Conservation (phyloP, 225 moss, liverwort and hornwort species). For the Sphagnum tenellum region DNA sequence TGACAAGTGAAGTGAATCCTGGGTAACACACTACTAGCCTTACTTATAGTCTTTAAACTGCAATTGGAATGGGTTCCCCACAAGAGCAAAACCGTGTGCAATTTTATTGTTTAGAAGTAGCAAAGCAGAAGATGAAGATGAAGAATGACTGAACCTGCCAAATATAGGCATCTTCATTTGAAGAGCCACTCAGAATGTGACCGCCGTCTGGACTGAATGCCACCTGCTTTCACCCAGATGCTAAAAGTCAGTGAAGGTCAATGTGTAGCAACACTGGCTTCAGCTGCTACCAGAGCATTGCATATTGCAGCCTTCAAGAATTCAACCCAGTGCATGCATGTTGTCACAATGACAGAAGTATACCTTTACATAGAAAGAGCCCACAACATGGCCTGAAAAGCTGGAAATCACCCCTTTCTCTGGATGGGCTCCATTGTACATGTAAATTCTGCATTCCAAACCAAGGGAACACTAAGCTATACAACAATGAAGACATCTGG, state of each 20-base stretch:
- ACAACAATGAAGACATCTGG: no score
- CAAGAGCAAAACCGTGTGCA: no score
- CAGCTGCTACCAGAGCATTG: no score
- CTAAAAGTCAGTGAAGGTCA: background rate
- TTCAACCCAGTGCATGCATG: background rate
- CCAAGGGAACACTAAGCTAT: no score
- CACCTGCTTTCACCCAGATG: conserved; percentile 32
- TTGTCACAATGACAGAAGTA: background rate
- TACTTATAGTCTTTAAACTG: no score
- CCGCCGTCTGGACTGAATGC: conserved; percentile 80
- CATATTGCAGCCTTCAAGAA: background rate
- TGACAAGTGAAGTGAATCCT: background rate
- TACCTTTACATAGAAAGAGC: conserved; percentile 88
- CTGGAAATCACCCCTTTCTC: conserved; percentile 54
- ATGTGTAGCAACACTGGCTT: background rate
- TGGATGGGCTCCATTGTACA: conserved; percentile 70
- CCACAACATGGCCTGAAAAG: conserved; percentile 69
- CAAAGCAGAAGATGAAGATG: background rate
- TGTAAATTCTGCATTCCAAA: conserved; percentile 55
- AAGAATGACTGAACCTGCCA: conserved; percentile 61
- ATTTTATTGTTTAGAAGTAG: background rate
- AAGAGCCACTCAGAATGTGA: conserved; percentile 84
- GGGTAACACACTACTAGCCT: no score
- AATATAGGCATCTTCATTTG: conserved; percentile 57
- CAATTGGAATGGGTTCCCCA: no score